Conservation (phyloP, 768 basidiomycete species). For the Boletus bicolor region DNA sequence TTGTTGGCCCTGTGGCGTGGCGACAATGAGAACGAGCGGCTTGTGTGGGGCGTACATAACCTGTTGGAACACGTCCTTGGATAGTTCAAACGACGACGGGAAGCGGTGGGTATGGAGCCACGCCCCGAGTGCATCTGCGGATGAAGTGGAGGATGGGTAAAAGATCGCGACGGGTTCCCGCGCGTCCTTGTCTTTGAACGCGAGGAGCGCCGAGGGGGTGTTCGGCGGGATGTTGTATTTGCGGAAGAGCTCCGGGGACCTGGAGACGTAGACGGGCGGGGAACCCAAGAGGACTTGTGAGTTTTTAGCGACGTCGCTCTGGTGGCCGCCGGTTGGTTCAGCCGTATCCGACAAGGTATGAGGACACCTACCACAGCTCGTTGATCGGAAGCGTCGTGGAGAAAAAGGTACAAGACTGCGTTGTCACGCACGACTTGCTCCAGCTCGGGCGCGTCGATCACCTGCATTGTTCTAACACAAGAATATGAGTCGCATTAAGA, state of each 20-base stretch:
- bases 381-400: slow-evolving; percentile 39
- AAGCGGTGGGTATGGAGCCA: slow-evolving; percentile 74
- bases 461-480: slow-evolving; percentile 19
- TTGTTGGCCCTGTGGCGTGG: slow-evolving; percentile 37
- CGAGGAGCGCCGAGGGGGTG: slow-evolving; percentile 62
- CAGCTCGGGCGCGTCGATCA: slow-evolving; percentile 10
- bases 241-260: slow-evolving; percentile 31
- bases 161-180: slow-evolving; percentile 46
- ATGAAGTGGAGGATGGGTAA: background rate
- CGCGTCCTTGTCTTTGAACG: slow-evolving; percentile 57
- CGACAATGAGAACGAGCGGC: slow-evolving; percentile 78
- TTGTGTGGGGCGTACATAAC: slow-evolving; percentile 79
- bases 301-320: slow-evolving; percentile 58
- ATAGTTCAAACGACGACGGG: slow-evolving; percentile 71
- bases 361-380: slow-evolving; percentile 31
- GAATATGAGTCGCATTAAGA: background rate
- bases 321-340: background rate
- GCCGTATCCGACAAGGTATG: too few species aligned
- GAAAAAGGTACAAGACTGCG: slow-evolving; percentile 43
- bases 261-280: slow-evolving; percentile 45
- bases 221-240: slow-evolving; percentile 36
- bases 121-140: slow-evolving; percentile 25
- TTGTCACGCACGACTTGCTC: slow-evolving; percentile 12
- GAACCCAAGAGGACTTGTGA: slow-evolving; percentile 48
- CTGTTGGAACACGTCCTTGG: slow-evolving; percentile 72